Conservation (phyloP, 1,139 yeast genomes). For the Kodamaea anthophila region DNA sequence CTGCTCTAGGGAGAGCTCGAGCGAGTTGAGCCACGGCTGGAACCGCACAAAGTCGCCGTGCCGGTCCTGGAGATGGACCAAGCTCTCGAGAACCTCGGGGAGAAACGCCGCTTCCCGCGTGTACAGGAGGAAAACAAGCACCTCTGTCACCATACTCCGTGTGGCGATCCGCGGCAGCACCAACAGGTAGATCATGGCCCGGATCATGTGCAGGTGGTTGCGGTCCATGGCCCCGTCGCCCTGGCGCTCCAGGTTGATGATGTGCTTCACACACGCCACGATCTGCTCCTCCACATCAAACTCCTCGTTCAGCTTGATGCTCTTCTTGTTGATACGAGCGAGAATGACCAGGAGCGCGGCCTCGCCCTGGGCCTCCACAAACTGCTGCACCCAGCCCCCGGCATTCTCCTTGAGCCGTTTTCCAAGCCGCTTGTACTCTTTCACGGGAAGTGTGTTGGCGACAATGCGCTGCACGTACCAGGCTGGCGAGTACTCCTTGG, state of each 20-base stretch:
- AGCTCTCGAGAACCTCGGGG: constrained; percentile 26
- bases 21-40: constrained; percentile 38
- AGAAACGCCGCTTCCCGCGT: constrained; percentile 20
- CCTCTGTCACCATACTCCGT: constrained; percentile 38
- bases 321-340: constrained; percentile 34
- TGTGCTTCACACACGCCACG: constrained; percentile 33
- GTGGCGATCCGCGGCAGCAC: constrained; percentile 39
- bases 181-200: constrained; percentile 33
- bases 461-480: constrained; percentile 39
- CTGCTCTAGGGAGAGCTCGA: constrained; percentile 33
- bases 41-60: constrained; percentile 32
- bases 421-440: constrained; percentile 32
- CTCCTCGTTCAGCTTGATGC: constrained; percentile 41
- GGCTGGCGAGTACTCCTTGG: constrained; percentile 38
- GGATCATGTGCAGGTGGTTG: constrained; percentile 29
- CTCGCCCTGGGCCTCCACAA: constrained; percentile 39
- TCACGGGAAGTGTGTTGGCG: constrained; percentile 27
- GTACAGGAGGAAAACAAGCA: constrained; percentile 33
- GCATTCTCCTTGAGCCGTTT: constrained; percentile 25
- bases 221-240: constrained; percentile 13
- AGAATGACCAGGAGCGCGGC: constrained; percentile 39
- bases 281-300: constrained; percentile 37
- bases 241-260: constrained; percentile 20
- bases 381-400: constrained; percentile 25
- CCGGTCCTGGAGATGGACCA: constrained; percentile 30